Evolutionary conservation across 2,329 filamentous ascomycete genomes (phyloP).

Genomic region (Dichotomopilus funicola): DNA sequence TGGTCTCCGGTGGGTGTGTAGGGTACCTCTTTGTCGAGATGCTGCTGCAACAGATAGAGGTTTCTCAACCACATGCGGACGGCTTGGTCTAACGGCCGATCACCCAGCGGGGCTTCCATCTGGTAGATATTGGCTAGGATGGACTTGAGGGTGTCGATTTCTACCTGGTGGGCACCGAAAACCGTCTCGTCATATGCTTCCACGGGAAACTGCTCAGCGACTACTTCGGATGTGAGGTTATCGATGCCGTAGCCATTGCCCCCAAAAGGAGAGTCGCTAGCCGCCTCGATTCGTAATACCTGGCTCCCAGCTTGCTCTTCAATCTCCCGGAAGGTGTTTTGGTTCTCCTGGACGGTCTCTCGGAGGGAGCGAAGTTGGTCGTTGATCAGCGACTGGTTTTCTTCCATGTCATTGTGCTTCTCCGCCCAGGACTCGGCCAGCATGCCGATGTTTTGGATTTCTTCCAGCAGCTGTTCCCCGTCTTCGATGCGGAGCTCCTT

Average conservation of each 20-base stretch:
- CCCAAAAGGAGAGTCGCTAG: neutral
- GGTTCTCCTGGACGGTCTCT: neutral
- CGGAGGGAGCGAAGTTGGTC: constrained; percentile 1
- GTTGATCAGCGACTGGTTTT: neutral
- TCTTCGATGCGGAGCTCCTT: neutral
- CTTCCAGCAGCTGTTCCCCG: neutral
- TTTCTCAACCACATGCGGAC: neutral
- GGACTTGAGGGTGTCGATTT: neutral
- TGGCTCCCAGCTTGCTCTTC: neutral
- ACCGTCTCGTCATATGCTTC: neutral
- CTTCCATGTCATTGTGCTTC: neutral
- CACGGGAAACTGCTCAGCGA: too few relatives aligned
- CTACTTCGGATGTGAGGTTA: too few relatives aligned
- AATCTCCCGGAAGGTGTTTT: neutral
- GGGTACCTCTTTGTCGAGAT: neutral
- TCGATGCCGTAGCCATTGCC: too few relatives aligned
- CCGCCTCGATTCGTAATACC: neutral
- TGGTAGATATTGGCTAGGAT: neutral
- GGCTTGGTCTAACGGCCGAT: neutral
- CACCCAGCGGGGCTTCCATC: neutral
- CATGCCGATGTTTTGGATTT: neutral
- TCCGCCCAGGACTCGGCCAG: neutral
- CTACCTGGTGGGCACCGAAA: neutral
- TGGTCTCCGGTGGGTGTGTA: neutral
- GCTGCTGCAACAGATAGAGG: neutral